Base-by-base conservation (phyloP, 2,329 filamentous ascomycete species). In the Xylaria sp. region DNA sequence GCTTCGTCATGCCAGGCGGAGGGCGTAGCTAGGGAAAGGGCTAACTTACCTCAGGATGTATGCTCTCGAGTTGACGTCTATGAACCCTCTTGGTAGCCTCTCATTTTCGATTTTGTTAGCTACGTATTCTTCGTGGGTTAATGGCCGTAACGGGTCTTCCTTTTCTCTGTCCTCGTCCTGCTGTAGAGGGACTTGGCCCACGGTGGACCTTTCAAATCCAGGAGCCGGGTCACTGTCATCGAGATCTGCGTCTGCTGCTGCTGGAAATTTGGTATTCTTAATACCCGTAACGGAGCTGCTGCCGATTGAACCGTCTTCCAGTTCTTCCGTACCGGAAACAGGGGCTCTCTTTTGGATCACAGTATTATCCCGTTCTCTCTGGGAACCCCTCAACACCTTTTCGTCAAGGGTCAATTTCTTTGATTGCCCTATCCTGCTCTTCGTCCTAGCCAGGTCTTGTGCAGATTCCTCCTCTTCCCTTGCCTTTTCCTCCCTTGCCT, bases 21-120 rank as follows among this genome's bases (percentile, higher is more conserved):
- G 16, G 21, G 25, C 5, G 6, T 18, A 21, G 42, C 5, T 16
- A 25, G 16, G 35, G 40, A 35, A 16, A 18, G 40, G 10, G 18
- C 27, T 6, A 51, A 74, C 84, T 78, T 83, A 90, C 89, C 89
- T 83, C 40, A 91, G 83, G 69, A 91, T 88, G 72, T 91, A 91
- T n/a, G 82, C 80, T 59, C 75, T 78, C 63, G 80, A 81, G 10
- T 74, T 73, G 27, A 91, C 80, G 29, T 75, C 73, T 8, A 82
- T 79, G 70, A 86, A 89, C 6, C 89, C 88, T 0, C 82, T 81
- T 3, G 85, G 85, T 1, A 90, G 74, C 1, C 76, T 76, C 37
- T 85, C 81, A 10, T 74, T 78, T 63, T 81, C 69, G 37, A 91
- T 82, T 27, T 79, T 82, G 2, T 79, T 68, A 59, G 81, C 73